A percentile compares a stretch with the other conserved stretches of the same genome.
phyloP scores from a whole-genome alignment of 163 green algal species.

The Picocystis sp. region DNA sequence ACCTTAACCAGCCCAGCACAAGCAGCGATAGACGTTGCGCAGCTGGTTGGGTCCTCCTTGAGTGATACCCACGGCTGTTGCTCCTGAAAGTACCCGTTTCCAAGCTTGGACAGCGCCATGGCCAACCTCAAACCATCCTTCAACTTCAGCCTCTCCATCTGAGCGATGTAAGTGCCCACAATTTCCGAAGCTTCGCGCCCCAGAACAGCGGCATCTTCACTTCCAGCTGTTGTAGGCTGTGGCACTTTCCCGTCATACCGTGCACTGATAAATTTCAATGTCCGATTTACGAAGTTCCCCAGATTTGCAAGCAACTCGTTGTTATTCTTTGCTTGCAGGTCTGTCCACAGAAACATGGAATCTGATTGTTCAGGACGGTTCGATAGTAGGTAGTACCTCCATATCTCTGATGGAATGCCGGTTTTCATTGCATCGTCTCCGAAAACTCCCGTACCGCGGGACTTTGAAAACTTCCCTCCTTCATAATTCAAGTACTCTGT shows the following conservation, averaged over 20 bases:
- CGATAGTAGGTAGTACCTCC: constrained; percentile 89
- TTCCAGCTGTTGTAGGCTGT: not conserved
- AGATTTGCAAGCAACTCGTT: constrained; percentile 88
- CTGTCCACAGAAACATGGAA: constrained; percentile 79
- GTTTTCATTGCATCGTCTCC: constrained; percentile 79
- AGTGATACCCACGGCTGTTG: constrained; percentile 60
- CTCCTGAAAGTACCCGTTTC: constrained; percentile 86
- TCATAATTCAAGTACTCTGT: constrained; percentile 99
- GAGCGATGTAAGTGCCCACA: constrained; percentile 35
- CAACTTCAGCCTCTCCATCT: constrained; percentile 47
- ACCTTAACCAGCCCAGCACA: constrained; percentile 58
- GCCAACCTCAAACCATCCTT: constrained; percentile 53
- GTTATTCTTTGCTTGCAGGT: constrained; percentile 77
- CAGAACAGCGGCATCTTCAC: constrained; percentile 12
- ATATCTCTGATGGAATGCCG: constrained; percentile 79
- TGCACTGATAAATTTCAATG: constrained; percentile 12
- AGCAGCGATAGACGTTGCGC: constrained; percentile 40
- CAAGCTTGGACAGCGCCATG: constrained; percentile 59
- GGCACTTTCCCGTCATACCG: constrained; percentile 3
- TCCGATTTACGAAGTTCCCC: constrained; percentile 84
- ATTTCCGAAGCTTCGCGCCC: constrained; percentile 11
- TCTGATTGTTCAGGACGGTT: constrained; percentile 74
- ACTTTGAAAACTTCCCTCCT: constrained; percentile 91
- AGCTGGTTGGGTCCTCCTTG: constrained; percentile 45
- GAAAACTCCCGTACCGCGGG: constrained; percentile 80